A percentile compares a stretch with the other conserved stretches of the same genome.
phyloP scores from a whole-genome alignment of 2,329 filamentous ascomycete species.

The Calonectria leucothoes region DNA sequence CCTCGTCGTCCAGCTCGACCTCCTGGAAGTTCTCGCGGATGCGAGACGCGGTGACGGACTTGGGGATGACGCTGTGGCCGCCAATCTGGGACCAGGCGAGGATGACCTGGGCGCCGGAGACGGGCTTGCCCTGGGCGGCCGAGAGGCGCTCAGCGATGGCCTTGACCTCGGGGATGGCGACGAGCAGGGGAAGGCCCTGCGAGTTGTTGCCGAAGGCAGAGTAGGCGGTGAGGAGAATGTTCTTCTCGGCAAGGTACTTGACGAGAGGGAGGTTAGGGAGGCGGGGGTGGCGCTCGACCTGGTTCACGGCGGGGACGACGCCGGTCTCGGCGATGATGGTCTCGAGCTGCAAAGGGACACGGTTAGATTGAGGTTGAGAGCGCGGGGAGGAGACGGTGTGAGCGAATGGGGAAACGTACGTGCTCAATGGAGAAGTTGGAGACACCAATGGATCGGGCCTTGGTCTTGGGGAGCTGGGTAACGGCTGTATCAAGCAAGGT shows the following conservation, averaged over 20 bases:
- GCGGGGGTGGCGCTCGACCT: conserved; percentile 76
- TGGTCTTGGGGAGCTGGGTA: conserved; percentile 68
- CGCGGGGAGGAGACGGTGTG: not conserved
- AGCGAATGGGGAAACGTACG: conserved; percentile 35
- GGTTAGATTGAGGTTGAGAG: conserved; percentile 23
- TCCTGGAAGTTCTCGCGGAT: conserved; percentile 79
- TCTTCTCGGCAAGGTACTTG: conserved; percentile 70
- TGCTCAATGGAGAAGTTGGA: conserved; percentile 77
- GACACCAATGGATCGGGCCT: conserved; percentile 76
- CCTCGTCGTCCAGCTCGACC: conserved; percentile 68
- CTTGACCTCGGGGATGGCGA: conserved; percentile 67
- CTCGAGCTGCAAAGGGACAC: conserved; percentile 54
- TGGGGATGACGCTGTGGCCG: conserved; percentile 79
- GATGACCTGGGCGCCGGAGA: conserved; percentile 59
- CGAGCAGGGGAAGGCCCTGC: conserved; percentile 60
- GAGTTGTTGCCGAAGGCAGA: conserved; percentile 65
- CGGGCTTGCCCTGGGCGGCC: conserved; percentile 48
- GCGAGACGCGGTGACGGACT: conserved; percentile 75
- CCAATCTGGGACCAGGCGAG: conserved; percentile 69
- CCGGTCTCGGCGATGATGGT: conserved; percentile 67
- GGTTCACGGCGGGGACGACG: conserved; percentile 72
- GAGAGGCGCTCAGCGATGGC: conserved; percentile 63
- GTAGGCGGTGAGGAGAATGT: conserved; percentile 76
- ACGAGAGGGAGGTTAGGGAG: conserved; percentile 67
- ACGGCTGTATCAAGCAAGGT: conserved; percentile 49